Conservation (phyloP, 2,329 filamentous ascomycete species). For the Diaporthe velutina region DNA sequence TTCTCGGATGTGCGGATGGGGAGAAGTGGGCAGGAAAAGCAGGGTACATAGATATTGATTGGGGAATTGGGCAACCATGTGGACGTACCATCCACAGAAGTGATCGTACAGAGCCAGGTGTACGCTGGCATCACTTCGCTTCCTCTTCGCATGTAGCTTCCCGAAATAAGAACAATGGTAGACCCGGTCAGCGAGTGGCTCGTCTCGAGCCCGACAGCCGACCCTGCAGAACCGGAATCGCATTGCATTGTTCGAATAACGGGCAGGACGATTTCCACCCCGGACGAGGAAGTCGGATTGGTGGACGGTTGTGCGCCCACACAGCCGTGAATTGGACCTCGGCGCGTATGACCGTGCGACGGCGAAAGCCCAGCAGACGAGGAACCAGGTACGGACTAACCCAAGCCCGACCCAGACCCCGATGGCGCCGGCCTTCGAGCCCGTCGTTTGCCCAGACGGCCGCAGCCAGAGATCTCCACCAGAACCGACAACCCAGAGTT, state of each 20-base stretch:
- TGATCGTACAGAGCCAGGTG: conserved; percentile 35
- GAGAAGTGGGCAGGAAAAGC: no score
- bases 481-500: neutral
- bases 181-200: conserved; percentile 35
- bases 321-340: neutral
- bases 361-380: conserved; percentile 26
- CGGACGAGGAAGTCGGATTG: conserved; percentile 30
- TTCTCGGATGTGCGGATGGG: no score
- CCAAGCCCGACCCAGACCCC: conserved; percentile 26
- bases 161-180: conserved; percentile 32
- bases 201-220: conserved; percentile 20
- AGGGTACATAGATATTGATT: no score
- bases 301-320: conserved; percentile 22
- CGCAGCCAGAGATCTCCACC: neutral
- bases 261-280: neutral
- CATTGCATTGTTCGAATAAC: neutral
- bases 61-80: no score
- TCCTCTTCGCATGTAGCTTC: neutral
- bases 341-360: conserved; percentile 13
- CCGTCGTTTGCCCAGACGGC: neutral
- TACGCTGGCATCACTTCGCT: neutral
- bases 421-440: neutral
- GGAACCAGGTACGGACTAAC: conserved; percentile 24
- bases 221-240: conserved; percentile 25
- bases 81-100: conserved; percentile 33